A percentile compares a stretch with the other conserved stretches of the same genome.
Conservation (phyloP, 2,329 filamentous ascomycete genomes). For the Pseudogymnoascus destructans region DNA sequence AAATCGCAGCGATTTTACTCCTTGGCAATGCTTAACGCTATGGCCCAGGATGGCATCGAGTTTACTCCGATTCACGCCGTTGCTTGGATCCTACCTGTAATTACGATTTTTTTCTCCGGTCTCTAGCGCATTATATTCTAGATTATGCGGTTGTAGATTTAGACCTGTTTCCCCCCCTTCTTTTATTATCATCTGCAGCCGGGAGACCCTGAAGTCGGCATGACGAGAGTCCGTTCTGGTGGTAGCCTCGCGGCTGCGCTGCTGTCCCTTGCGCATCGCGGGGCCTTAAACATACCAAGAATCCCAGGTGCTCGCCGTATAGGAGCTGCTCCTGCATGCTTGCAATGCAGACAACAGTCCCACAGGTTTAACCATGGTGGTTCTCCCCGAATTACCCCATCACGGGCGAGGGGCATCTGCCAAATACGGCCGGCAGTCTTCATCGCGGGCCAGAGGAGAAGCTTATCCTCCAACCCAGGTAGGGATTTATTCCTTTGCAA, state of each 20-base stretch:
- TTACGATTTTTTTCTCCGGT: not conserved
- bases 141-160: slow-evolving; percentile 2
- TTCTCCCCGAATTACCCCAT: not conserved
- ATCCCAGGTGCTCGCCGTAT: not conserved
- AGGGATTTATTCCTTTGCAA: not conserved
- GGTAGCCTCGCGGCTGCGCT: slow-evolving; percentile 4
- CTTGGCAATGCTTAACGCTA: slow-evolving; percentile 4
- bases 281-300: not conserved
- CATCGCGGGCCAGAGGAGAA: not conserved
- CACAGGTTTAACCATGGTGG: not conserved
- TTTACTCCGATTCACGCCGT: not conserved
- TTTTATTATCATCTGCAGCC: not conserved
- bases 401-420: not conserved
- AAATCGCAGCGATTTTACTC: not conserved
- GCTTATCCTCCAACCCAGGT: not conserved
- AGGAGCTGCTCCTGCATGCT: not conserved
- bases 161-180: not conserved
- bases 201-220: not conserved
- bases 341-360: not conserved
- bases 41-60: not conserved
- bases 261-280: not conserved
- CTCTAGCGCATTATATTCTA: not conserved
- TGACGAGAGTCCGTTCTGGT: slow-evolving; percentile 3
- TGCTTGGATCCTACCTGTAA: not conserved
- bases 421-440: not conserved